Base-by-base conservation (phyloP, 75 land plant species). In the Picea glauca region DNA sequence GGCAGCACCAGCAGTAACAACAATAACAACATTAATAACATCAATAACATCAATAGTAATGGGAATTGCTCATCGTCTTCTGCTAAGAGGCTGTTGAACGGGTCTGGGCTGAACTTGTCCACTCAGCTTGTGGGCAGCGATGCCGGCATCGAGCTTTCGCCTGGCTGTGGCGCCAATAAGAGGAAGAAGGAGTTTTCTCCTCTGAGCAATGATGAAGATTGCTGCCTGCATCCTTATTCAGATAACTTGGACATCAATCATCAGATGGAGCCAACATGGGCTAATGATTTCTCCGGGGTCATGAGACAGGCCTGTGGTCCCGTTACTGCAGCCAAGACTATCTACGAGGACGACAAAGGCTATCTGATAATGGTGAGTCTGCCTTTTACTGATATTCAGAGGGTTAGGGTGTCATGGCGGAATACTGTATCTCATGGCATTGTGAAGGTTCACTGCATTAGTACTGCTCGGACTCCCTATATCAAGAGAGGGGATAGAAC, bases 331-430 rank as follows among this genome's bases (percentile, higher is more conserved):
- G 97, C 99, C 32, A 96, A 96, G 77, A 89, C 93, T 14, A 89
- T 96, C 5, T 96, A 96, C 65, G 99, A 96, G 82, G 99, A 96
- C 76, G 99, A 94, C 77, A 85, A 90, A 79, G 93, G 99, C n/a
- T 96, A 96, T 73, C 81, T 96, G 76, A 92, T 96, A 35, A 78
- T 96, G 76, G 92, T 96, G 58, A 92, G 95, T 86, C 85, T 96
- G 87, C 99, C 99, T 13, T 92, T 89, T 80, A 89, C 90, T 9
- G 98, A 94, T 85, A 88, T 83, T 78, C 95, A 94, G 78, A 88
- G 95, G 79, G 92, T 96, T 56, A 88, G 96, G 58, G 99, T 96
- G 1, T 94, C 98, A 0, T 96, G 99, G 99, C 80, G 92, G 75
- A 96, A 96, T 59, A 90, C 93, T 46, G 91, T 90, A 11, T 89